Evolutionary conservation across 2,329 filamentous ascomycete genomes (phyloP), one percentile per base, ranked within the genome.

Genomic region (Lasiodiplodia sp.): DNA sequence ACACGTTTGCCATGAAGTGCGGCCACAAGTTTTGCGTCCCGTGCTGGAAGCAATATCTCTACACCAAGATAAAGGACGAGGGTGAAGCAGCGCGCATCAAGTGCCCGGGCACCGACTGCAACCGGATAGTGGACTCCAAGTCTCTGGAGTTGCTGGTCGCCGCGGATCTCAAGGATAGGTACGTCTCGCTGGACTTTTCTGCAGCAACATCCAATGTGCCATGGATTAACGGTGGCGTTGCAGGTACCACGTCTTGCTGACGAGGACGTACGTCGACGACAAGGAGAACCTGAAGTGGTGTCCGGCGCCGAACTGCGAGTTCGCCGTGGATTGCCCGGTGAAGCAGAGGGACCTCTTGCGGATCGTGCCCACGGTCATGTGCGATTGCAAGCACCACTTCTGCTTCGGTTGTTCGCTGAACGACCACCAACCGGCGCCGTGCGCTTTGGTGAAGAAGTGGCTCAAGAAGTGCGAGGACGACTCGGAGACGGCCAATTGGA

Each of bases 401-500:
- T 99, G 96, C 82, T 99, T 99, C 76, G 96, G 96, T 21, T 99
- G 96, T 79, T 91, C 92, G 10, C 86, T 95, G 38, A 89, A 87
- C 71, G 96, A 99, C 75, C 96, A 99, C 76, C 95, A 97, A 76
- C 96, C 96, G 3, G 92, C 95, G 3, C 95, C 96, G 0, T 99
- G 96, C 79, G 87, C 89, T 31, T 82, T 99, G 64, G 95, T 98
- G 64, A 97, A 96, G 86, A 91, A 88, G 78, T 99, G 96, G 96
- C 81, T 99, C 14, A 97, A 97, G 85, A 99, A 99, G 79, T 99
- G 96, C 78, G 96, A 96, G 68, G 96, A 99, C 78, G 96, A 99
- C 77, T 97, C 93, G 0, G 96, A 99, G 80, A 99, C 96, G 0
- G 95, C 96, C 4, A 99, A 99, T 79, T 99, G 96, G 96, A 99